Evolutionary conservation across 768 basidiomycete species (phyloP).

Genomic region (Amanita exitialis): DNA sequence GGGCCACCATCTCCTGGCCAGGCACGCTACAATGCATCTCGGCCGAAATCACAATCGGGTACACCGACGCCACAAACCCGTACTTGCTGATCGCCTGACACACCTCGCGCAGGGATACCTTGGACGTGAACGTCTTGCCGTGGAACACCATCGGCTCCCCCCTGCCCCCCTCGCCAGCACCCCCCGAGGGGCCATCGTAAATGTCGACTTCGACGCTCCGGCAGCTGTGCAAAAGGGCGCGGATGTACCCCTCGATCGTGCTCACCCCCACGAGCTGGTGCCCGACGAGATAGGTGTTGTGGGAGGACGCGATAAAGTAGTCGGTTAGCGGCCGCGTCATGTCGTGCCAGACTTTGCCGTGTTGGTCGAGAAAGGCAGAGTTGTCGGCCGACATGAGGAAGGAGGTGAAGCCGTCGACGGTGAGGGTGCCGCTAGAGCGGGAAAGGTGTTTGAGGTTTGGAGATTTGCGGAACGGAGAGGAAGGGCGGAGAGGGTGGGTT

Average conservation of each 20-base stretch:
- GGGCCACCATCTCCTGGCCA: slow-evolving; percentile 73
- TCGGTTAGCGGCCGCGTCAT: slow-evolving; percentile 86
- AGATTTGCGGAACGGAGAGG: not conserved
- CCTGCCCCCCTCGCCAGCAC: slow-evolving; percentile 44
- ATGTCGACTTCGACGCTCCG: slow-evolving; percentile 89
- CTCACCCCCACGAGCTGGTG: slow-evolving; percentile 71
- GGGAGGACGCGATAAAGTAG: slow-evolving; percentile 85
- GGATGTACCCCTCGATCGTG: slow-evolving; percentile 80
- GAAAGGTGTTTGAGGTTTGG: no score
- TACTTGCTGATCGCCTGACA: slow-evolving; percentile 82
- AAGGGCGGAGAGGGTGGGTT: not conserved
- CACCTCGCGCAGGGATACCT: slow-evolving; percentile 71
- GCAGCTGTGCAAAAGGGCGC: slow-evolving; percentile 77
- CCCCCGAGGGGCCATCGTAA: slow-evolving; percentile 37
- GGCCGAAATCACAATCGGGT: slow-evolving; percentile 87
- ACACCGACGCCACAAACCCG: slow-evolving; percentile 83
- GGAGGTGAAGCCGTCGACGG: slow-evolving; percentile 57
- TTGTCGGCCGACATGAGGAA: slow-evolving; percentile 83
- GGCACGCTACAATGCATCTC: slow-evolving; percentile 77
- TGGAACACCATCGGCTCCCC: slow-evolving; percentile 80
- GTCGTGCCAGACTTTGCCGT: slow-evolving; percentile 51
- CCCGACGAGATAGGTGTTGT: slow-evolving; percentile 79
- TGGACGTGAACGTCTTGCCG: slow-evolving; percentile 80
- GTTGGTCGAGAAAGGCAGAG: slow-evolving; percentile 33
- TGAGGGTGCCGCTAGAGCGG: slow-evolving; percentile 19